Conservation (phyloP, 2,329 filamentous ascomycete genomes). For the Talaromyces marneffei region DNA sequence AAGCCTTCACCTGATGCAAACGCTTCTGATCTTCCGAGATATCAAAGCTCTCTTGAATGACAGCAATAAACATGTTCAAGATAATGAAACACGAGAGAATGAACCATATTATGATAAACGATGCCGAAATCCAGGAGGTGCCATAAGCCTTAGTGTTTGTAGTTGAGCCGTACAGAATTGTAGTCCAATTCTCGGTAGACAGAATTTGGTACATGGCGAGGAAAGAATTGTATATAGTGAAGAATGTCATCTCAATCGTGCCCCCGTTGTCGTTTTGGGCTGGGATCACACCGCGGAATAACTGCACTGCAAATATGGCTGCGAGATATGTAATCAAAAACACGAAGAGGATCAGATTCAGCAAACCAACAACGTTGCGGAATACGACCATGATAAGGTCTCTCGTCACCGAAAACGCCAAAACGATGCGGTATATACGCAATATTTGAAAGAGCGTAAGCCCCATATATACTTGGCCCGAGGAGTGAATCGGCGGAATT, state of each 20-base stretch:
- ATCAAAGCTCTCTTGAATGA: slow-evolving; percentile 99
- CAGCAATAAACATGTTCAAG: slow-evolving; percentile 99
- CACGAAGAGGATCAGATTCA: slow-evolving; percentile 92
- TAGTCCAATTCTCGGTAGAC: slow-evolving; percentile 94
- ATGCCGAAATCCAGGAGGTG: slow-evolving; percentile 87
- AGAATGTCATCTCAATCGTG: slow-evolving; percentile 67
- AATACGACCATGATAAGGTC: slow-evolving; percentile 81
- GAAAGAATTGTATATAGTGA: slow-evolving; percentile 90
- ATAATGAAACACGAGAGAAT: slow-evolving; percentile 92
- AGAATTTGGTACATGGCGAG: slow-evolving; percentile 96
- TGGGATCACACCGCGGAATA: slow-evolving; percentile 83
- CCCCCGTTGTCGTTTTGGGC: slow-evolving; percentile 56
- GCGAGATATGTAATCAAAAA: slow-evolving; percentile 92
- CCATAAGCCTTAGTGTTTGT: slow-evolving; percentile 57
- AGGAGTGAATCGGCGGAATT: slow-evolving; percentile 69
- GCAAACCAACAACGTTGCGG: slow-evolving; percentile 84
- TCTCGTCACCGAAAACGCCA: slow-evolving; percentile 80
- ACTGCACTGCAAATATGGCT: slow-evolving; percentile 85
- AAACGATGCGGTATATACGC: slow-evolving; percentile 82
- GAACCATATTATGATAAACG: slow-evolving; percentile 92
- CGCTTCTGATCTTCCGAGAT: slow-evolving; percentile 98
- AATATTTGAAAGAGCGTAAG: slow-evolving; percentile 90
- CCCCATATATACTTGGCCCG: slow-evolving; percentile 72
- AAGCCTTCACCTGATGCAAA: slow-evolving; percentile 90
- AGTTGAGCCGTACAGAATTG: slow-evolving; percentile 76